Evolutionary conservation across 306 rosid species (phyloP), one percentile per base, ranked within the genome.

Genomic region (Fagus sylvatica): DNA sequence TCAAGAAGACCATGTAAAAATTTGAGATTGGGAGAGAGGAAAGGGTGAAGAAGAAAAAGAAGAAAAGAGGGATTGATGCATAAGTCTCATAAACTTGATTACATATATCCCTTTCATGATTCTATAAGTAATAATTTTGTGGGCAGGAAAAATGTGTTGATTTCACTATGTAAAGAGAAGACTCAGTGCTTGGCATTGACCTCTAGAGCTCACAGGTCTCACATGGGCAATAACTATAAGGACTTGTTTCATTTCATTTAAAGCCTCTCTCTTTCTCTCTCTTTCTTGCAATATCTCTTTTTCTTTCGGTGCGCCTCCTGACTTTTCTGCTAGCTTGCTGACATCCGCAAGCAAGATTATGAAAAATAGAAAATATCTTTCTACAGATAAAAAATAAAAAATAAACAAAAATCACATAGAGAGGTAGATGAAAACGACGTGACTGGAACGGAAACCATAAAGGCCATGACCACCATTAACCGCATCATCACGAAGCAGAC

Each of bases 401-500:
- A 46, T 71, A 71, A 76, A 62, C 55, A 53, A 78, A 56, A 79
- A 13, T 75, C 83, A 83, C 51, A 84, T 40, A 74, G 66, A 81
- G 79, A 82, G 74, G 5, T 10, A 12, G 51, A 13, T 69, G 97
- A 95, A 85, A 96, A 88, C n/a, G 99, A 95, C 99, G 8, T 85
- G 97, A 95, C 97, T 75, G 75, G 88, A 95, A 85, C 91, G 80
- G 79, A 86, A 87, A 86, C 90, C 98, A 88, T 85, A 91, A 90
- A 88, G 85, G 68, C 81, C 73, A 82, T 60, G 69, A 65, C 77
- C 78, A 81, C 87, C 86, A 80, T 71, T 72, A 80, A 75, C 41
- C 80, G 43, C 46, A 39, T 78, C 75, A 79, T 79, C 16, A 66
- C 48, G 53, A 73, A 79, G 17, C 70, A 54, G 43, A 17, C 60